These are phyloP conservation scores for Fraxinus paxiana DNA, from an alignment of 305 asterid species.

Conservation along the genomic window DNA sequence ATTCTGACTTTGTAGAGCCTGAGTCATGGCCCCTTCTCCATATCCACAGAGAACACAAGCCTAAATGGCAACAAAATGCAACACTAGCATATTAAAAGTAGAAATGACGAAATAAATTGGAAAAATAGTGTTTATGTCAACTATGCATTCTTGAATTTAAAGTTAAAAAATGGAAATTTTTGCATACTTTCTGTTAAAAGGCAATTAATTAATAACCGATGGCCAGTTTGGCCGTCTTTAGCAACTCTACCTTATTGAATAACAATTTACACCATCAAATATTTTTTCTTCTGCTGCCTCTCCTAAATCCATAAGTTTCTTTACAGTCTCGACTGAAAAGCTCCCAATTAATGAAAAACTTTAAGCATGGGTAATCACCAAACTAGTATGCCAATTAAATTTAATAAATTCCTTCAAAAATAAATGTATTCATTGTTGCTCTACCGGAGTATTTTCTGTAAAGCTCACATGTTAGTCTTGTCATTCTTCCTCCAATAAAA, in stretches of 20 bases:
- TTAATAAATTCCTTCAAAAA: not conserved
- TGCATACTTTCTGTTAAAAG: not conserved
- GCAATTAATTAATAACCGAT: not conserved
- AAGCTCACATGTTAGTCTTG: not conserved
- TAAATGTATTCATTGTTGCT: not conserved
- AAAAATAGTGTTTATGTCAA: not conserved
- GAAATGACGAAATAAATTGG: not conserved
- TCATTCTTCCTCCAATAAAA: not conserved
- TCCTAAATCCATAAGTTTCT: not conserved
- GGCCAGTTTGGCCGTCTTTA: not conserved
- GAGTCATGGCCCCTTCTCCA: slow-evolving; percentile 40
- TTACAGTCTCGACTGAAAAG: not conserved
- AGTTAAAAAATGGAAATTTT: not conserved
- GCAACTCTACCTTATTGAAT: not conserved
- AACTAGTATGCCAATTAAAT: not conserved
- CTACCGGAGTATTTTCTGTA: not conserved
- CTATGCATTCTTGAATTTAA: not conserved
- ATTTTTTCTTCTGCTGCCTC: not conserved
- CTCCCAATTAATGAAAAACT: not conserved
- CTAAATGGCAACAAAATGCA: slow-evolving; percentile 17
- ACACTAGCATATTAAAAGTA: not conserved
- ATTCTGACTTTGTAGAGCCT: slow-evolving; percentile 25
- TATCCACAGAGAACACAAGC: slow-evolving; percentile 37
- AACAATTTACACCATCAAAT: not conserved
- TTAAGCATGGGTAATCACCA: not conserved